A percentile compares a stretch with the other conserved stretches of the same genome.
These are phyloP conservation scores for Fragaria vesca DNA, from an alignment of 306 rosid species.

Conservation along the genomic window DNA sequence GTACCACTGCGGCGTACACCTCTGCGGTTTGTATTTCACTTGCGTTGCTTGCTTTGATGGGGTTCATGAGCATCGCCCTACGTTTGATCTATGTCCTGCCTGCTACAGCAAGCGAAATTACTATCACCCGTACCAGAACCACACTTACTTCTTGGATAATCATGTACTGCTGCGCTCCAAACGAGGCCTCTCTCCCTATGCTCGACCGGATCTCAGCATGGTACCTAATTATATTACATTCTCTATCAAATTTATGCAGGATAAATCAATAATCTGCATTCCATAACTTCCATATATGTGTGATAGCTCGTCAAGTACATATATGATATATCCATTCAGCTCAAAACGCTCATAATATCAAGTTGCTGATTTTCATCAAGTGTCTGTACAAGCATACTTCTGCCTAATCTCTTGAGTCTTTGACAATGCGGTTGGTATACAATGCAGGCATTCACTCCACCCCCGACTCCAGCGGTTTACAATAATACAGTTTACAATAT, in stretches of 20 bases:
- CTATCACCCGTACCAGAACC: conserved; percentile 9
- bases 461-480: too few relatives aligned
- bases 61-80: background rate
- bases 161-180: conserved; percentile 18
- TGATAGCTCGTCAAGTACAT: too few relatives aligned
- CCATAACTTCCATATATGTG: too few relatives aligned
- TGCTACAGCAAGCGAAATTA: background rate
- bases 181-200: conserved; percentile 18
- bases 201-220: background rate
- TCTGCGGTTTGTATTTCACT: conserved; percentile 10
- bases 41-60: conserved; percentile 10
- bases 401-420: too few relatives aligned
- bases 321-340: too few relatives aligned
- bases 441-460: too few relatives aligned
- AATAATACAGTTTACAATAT: too few relatives aligned
- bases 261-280: too few relatives aligned
- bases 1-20: background rate
- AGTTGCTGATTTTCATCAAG: too few relatives aligned
- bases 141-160: conserved; percentile 16
- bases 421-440: too few relatives aligned
- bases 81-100: conserved; percentile 1
- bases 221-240: background rate
- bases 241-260: background rate
- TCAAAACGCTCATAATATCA: too few relatives aligned
- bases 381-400: background rate